Evolutionary conservation across 345 rosid species (phyloP).

Genomic region (Rhizophora apiculata): DNA sequence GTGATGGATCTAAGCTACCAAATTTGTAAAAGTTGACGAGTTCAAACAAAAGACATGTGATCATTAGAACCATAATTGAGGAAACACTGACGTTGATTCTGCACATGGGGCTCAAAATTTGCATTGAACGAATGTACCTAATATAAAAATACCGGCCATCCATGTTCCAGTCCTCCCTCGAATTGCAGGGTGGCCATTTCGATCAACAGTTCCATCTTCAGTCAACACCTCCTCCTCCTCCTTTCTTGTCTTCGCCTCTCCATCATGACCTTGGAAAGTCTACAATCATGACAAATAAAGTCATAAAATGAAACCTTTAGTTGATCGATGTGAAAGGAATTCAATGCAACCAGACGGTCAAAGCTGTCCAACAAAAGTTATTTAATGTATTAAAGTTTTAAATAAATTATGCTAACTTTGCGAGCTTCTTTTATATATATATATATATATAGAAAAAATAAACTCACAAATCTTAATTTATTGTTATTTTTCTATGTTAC

Average conservation of each 20-base stretch:
- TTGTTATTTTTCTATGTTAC: too few relatives aligned
- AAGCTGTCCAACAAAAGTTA: too few relatives aligned
- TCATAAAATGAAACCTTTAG: neutral
- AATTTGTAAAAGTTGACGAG: too few relatives aligned
- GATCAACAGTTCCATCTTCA: slow-evolving; percentile 25
- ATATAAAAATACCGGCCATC: slow-evolving; percentile 22
- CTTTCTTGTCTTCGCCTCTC: neutral
- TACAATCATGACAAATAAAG: neutral
- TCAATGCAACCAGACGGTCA: neutral
- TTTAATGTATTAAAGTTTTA: too few relatives aligned
- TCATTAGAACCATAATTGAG: neutral
- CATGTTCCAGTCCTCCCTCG: slow-evolving; percentile 21
- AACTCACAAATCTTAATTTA: too few relatives aligned
- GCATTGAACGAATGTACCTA: slow-evolving; percentile 6
- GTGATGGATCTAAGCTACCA: too few relatives aligned
- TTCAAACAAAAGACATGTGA: too few relatives aligned
- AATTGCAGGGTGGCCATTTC: slow-evolving; percentile 26
- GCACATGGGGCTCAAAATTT: neutral
- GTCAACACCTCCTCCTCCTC: slow-evolving; percentile 12
- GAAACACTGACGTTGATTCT: neutral
- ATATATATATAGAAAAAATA: too few relatives aligned
- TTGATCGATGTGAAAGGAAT: neutral
- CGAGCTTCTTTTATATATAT: too few relatives aligned
- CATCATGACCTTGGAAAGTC: neutral
- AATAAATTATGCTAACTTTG: too few relatives aligned